Percentiles rank a stretch among this genome's conserved stretches.
Evolutionary conservation across 208 protist genomes (phyloP).

Genomic region (Novymonas esmeraldas): DNA sequence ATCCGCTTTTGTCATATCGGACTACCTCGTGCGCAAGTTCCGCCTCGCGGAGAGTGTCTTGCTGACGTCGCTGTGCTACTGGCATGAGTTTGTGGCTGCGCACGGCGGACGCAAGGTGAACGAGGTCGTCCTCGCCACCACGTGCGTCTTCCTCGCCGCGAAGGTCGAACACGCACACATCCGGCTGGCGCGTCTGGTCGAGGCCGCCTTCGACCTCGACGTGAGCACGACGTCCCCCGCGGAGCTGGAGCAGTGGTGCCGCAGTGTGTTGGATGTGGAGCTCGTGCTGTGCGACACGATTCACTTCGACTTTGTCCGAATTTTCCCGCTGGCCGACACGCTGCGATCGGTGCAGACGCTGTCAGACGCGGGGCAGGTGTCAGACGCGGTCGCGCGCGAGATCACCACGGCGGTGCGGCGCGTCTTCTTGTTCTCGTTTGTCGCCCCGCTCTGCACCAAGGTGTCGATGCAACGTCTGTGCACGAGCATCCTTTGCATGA

Average conservation of each 20-base stretch:
- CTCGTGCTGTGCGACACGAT: constrained; percentile 76
- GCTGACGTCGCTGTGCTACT: constrained; percentile 81
- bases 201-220: constrained; percentile 65
- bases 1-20: constrained; percentile 72
- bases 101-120: constrained; percentile 64
- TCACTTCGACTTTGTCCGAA: constrained; percentile 79
- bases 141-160: constrained; percentile 81
- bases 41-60: constrained; percentile 61
- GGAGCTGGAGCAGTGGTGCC: constrained; percentile 56
- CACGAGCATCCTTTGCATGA: constrained; percentile 57
- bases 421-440: constrained; percentile 70
- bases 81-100: constrained; percentile 77
- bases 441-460: constrained; percentile 68
- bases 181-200: constrained; percentile 60
- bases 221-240: constrained; percentile 11
- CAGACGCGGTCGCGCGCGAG: constrained; percentile 14
- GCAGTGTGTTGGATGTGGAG: constrained; percentile 74
- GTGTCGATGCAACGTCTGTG: constrained; percentile 46
- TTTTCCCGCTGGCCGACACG: constrained; percentile 56
- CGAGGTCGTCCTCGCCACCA: constrained; percentile 71
- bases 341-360: constrained; percentile 44
- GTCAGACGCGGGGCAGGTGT: constrained; percentile 13
- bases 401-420: constrained; percentile 57
- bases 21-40: constrained; percentile 65
- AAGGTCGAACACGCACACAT: constrained; percentile 89